phyloP scores from a whole-genome alignment of 305 asterid species.

The Fraxinus baroniana region DNA sequence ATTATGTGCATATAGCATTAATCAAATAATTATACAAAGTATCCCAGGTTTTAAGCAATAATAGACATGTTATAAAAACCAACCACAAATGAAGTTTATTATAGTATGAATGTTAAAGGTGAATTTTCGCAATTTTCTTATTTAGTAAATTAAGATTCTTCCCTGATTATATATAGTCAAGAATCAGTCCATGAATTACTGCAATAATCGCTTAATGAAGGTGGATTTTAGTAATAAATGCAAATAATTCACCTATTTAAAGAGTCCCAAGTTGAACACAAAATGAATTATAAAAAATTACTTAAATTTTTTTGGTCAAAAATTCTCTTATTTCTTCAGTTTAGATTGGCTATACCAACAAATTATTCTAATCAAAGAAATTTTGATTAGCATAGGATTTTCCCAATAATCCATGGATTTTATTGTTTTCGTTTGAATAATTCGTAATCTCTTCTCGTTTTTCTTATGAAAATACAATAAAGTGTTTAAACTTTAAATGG shows the following conservation, averaged over 20 bases:
- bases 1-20: too few species aligned
- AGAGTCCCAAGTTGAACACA: background rate
- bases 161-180: background rate
- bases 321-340: background rate
- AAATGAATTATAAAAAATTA: background rate
- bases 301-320: background rate
- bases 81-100: background rate
- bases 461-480: background rate
- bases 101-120: background rate
- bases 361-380: background rate
- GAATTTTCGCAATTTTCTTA: background rate
- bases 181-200: background rate
- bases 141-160: background rate
- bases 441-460: background rate
- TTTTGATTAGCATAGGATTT: background rate
- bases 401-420: background rate
- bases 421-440: background rate
- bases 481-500: background rate
- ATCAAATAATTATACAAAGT: background rate
- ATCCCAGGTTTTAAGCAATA: background rate
- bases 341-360: background rate
- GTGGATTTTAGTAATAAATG: background rate
- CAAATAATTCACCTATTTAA: background rate
- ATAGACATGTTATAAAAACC: background rate
- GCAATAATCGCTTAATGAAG: background rate